These are phyloP conservation scores for Paramecium sonneborni DNA, from an alignment of 73 alveolate genomes.

Conservation along the genomic window DNA sequence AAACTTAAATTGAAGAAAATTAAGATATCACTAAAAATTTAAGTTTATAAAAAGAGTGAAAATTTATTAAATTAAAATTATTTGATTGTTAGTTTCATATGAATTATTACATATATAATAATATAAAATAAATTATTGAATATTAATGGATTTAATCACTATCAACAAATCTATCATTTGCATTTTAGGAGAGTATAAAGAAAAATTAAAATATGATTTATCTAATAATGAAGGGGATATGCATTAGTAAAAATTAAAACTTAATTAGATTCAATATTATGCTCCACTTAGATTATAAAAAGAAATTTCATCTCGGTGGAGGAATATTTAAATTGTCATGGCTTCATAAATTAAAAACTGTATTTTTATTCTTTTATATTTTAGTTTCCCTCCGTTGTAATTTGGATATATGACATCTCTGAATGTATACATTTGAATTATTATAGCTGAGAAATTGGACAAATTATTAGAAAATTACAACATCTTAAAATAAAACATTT, in stretches of 20 bases:
- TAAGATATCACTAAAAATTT: background rate
- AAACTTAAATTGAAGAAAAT: background rate
- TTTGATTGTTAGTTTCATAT: too few relatives aligned
- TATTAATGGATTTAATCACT: background rate
- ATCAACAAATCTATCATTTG: background rate
- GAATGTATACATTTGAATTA: background rate
- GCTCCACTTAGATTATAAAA: background rate
- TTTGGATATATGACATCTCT: background rate
- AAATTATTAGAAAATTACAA: slow-evolving; percentile 1
- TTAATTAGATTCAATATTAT: background rate
- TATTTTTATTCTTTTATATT: background rate
- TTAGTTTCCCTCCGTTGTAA: slow-evolving; percentile 37
- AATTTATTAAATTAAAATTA: background rate
- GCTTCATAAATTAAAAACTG: slow-evolving; percentile 40
- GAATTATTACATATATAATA: background rate
- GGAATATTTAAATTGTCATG: slow-evolving; percentile 43
- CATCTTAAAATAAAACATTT: background rate
- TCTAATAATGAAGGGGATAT: background rate
- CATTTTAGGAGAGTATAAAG: background rate
- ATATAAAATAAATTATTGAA: background rate
- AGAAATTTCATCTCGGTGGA: background rate
- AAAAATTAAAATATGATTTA: background rate
- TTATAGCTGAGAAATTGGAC: background rate
- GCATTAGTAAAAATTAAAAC: slow-evolving; percentile 4
- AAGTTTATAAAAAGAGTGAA: background rate